These are phyloP conservation scores for Candida vaughaniae DNA, from an alignment of 805 yeast genomes.

Conservation along the genomic window DNA sequence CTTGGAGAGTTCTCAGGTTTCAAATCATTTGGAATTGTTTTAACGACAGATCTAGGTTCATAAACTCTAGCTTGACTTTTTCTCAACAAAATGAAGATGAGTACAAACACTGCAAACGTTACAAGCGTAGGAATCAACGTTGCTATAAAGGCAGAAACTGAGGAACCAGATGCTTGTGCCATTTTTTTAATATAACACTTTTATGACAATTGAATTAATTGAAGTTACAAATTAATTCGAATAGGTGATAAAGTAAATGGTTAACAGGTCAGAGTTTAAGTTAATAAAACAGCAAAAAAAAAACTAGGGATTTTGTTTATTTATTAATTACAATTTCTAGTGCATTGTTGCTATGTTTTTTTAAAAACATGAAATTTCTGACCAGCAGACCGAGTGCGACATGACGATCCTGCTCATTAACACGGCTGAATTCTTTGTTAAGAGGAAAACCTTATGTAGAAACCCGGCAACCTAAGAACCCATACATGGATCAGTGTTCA, in stretches of 20 bases:
- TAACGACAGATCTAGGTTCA: constrained; percentile 49
- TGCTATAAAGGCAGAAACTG: constrained; percentile 50
- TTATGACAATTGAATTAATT: constrained; percentile 29
- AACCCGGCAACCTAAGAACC: background rate
- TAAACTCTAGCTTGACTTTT: constrained; percentile 48
- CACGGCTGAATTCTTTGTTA: background rate
- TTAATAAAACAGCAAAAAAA: background rate
- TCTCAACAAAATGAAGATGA: constrained; percentile 40
- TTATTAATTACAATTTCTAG: background rate
- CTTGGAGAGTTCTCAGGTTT: constrained; percentile 42
- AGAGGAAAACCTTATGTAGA: background rate
- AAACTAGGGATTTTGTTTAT: constrained; percentile 1
- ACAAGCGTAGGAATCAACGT: constrained; percentile 45
- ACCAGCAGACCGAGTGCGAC: background rate
- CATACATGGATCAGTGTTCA: background rate
- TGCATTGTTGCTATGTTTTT: background rate
- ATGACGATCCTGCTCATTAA: background rate
- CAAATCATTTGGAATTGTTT: constrained; percentile 45
- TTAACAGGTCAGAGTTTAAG: background rate
- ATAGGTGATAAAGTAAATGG: background rate
- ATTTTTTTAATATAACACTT: background rate
- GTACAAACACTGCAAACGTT: constrained; percentile 40
- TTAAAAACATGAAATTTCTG: background rate
- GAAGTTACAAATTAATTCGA: constrained; percentile 3
- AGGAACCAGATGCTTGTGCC: constrained; percentile 8